phyloP scores from a whole-genome alignment of 169 alveolate species.

The Cryptosporidium canis region DNA sequence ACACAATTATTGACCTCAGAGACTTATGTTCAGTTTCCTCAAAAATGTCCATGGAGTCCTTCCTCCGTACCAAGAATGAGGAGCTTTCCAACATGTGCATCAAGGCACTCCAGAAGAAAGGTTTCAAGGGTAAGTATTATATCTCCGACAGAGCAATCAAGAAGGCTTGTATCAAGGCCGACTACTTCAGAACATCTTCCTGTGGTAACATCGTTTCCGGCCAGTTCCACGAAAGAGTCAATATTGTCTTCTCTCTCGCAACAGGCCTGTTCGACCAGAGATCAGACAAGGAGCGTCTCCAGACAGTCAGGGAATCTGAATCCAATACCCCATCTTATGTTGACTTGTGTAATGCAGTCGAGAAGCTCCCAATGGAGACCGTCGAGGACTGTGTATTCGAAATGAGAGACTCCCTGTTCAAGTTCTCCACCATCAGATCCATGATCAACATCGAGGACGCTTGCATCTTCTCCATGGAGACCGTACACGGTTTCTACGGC shows the following conservation, averaged over 20 bases:
- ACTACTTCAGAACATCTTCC: constrained; percentile 34
- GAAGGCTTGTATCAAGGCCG: constrained; percentile 39
- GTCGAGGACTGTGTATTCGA: constrained; percentile 56
- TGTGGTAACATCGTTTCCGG: constrained; percentile 3
- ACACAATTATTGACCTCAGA: neutral
- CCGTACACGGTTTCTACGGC: neutral
- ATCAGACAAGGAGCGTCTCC: constrained; percentile 55
- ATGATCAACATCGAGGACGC: constrained; percentile 31
- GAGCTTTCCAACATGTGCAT: constrained; percentile 51
- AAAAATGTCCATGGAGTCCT: constrained; percentile 6
- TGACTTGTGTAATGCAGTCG: constrained; percentile 34
- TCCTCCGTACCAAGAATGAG: neutral
- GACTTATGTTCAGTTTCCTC: constrained; percentile 25
- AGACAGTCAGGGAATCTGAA: neutral
- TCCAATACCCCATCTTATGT: neutral
- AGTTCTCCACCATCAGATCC: neutral
- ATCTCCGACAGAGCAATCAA: constrained; percentile 17
- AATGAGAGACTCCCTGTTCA: constrained; percentile 9
- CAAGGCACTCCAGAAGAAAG: neutral
- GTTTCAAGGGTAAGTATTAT: neutral
- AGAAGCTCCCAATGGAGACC: neutral
- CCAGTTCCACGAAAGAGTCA: neutral
- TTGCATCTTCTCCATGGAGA: neutral
- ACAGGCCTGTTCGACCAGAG: neutral
- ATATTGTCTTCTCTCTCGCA: constrained; percentile 2